These are phyloP conservation scores for Amyloporia xantha DNA, from an alignment of 768 basidiomycete genomes.

Conservation along the genomic window DNA sequence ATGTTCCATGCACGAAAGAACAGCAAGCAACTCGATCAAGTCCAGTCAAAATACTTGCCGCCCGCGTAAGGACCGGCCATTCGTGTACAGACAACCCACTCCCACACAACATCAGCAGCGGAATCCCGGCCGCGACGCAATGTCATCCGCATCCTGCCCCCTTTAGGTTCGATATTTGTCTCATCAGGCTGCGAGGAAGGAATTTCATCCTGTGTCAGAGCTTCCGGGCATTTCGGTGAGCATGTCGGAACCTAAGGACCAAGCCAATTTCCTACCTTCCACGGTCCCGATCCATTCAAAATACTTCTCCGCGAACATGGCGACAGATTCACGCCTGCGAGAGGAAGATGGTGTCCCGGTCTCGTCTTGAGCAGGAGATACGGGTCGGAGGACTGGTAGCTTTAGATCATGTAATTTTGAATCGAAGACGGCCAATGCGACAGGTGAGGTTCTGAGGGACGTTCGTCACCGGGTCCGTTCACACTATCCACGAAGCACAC, in stretches of 20 bases:
- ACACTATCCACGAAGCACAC: slow-evolving; percentile 16
- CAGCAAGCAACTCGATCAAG: not conserved
- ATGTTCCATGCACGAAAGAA: no score
- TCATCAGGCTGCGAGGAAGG: not conserved
- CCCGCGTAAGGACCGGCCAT: not conserved
- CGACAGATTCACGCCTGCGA: slow-evolving; percentile 30
- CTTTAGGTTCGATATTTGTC: not conserved
- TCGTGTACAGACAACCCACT: not conserved
- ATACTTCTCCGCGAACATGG: slow-evolving; percentile 41
- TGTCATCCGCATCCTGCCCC: slow-evolving; percentile 2
- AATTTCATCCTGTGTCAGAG: not conserved
- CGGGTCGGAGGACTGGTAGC: slow-evolving; percentile 18
- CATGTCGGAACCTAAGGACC: no score
- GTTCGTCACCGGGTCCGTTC: no score
- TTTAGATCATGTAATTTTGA: slow-evolving; percentile 33
- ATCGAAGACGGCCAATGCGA: slow-evolving; percentile 53
- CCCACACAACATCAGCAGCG: not conserved
- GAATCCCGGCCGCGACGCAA: slow-evolving; percentile 1
- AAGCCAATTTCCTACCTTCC: slow-evolving; percentile 29
- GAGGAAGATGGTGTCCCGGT: slow-evolving; percentile 5
- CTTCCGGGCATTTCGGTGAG: no score
- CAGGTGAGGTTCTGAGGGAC: slow-evolving; percentile 15
- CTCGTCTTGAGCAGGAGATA: slow-evolving; percentile 13
- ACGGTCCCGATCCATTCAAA: slow-evolving; percentile 49
- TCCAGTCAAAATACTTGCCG: not conserved